Conservation (phyloP, 2,329 filamentous ascomycete genomes). For the Fusarium luffae region DNA sequence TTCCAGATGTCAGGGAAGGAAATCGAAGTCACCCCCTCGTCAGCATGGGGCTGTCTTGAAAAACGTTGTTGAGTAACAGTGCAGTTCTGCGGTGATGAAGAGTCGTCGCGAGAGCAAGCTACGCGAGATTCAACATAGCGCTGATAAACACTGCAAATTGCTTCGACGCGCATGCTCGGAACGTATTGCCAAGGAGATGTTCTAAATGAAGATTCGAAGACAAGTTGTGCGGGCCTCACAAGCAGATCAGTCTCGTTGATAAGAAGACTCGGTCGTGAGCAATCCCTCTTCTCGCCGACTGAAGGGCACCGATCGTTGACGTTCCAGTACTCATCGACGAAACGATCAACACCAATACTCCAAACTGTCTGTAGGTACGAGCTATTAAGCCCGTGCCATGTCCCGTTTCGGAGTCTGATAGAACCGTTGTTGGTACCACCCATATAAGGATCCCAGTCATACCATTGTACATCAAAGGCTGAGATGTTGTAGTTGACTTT, state of each 20-base stretch:
- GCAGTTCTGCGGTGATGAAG: background rate
- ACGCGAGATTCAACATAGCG: background rate
- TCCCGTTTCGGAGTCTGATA: conserved; percentile 4
- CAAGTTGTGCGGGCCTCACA: background rate
- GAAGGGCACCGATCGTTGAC: background rate
- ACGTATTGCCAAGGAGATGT: background rate
- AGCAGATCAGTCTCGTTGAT: background rate
- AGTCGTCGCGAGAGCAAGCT: background rate
- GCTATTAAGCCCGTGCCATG: conserved; percentile 14
- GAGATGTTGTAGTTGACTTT: background rate
- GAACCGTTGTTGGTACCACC: background rate
- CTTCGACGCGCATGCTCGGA: background rate
- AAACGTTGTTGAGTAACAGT: background rate
- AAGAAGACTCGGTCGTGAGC: background rate
- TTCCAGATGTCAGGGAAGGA: background rate
- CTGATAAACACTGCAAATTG: background rate
- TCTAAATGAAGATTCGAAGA: background rate
- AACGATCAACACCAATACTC: conserved; percentile 2
- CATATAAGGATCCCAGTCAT: background rate
- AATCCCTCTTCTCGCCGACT: background rate
- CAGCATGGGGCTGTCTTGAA: background rate
- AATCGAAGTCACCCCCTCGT: background rate
- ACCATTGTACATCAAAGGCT: background rate
- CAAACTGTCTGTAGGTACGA: background rate
- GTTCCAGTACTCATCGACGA: background rate